Percentiles rank a stretch among this genome's conserved stretches.
phyloP scores from a whole-genome alignment of 176 grass and related monocot species.

The Puya raimondii region DNA sequence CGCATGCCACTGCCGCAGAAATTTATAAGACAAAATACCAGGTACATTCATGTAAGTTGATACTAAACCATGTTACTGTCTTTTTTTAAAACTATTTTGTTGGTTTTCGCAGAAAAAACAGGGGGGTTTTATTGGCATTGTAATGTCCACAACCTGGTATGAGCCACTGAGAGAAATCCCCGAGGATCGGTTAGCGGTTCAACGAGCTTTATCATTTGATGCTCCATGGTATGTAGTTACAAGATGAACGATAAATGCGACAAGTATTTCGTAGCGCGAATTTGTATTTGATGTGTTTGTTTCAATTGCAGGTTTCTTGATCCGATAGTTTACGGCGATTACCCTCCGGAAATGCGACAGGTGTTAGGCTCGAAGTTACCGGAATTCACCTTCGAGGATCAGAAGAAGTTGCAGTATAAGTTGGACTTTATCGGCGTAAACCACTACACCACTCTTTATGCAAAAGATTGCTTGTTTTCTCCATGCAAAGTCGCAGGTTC shows the following conservation, averaged over 20 bases:
- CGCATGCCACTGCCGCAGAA: conserved; percentile 52
- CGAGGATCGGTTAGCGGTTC: conserved; percentile 34
- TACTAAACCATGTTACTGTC: too few species aligned
- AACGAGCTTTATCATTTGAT: conserved; percentile 39
- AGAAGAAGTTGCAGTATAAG: conserved; percentile 39
- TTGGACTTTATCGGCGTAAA: conserved; percentile 67
- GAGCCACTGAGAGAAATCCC: conserved; percentile 34
- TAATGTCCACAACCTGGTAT: conserved; percentile 41
- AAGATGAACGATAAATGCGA: not conserved
- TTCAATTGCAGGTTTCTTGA: conserved; percentile 52
- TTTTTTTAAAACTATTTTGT: not conserved
- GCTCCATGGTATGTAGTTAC: conserved; percentile 32
- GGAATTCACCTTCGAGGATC: conserved; percentile 48
- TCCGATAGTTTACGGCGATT: conserved; percentile 52
- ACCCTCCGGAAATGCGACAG: conserved; percentile 59
- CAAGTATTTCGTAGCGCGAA: not conserved
- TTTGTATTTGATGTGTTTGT: not conserved
- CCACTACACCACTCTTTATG: conserved; percentile 61
- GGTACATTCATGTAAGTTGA: conserved; percentile 11
- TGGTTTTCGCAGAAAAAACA: conserved; percentile 34
- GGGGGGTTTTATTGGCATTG: conserved; percentile 55
- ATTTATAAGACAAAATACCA: conserved; percentile 68
- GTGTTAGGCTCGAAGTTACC: conserved; percentile 43
- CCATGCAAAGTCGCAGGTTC: conserved; percentile 10
- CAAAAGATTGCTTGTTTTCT: conserved; percentile 49